Percentiles rank a stretch among this genome's conserved stretches.
phyloP scores from a whole-genome alignment of 2,329 filamentous ascomycete species.

The Talaromyces sp. region DNA sequence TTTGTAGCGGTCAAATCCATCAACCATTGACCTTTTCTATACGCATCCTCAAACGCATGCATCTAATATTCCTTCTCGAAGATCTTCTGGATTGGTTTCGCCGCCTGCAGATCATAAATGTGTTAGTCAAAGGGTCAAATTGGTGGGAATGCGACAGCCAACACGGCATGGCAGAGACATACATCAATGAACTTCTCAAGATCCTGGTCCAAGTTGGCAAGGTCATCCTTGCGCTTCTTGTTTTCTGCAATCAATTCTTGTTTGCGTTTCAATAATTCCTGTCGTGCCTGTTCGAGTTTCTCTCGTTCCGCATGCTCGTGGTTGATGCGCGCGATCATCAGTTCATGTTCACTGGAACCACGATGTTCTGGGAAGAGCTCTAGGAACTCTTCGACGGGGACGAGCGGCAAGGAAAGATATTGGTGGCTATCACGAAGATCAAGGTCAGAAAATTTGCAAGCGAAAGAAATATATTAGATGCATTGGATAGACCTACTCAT shows the following conservation, averaged over 20 bases:
- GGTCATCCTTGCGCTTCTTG: slow-evolving; percentile 89
- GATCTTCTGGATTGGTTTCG: slow-evolving; percentile 82
- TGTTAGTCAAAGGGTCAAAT: slow-evolving; percentile 9
- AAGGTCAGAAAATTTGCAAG: not conserved
- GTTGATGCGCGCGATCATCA: slow-evolving; percentile 89
- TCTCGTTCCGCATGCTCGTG: slow-evolving; percentile 86
- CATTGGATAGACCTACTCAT: slow-evolving; percentile 68
- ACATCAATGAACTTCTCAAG: slow-evolving; percentile 93
- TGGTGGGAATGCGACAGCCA: not conserved
- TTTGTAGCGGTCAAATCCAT: slow-evolving; percentile 14
- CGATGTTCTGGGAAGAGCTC: slow-evolving; percentile 72
- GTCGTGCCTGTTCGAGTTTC: slow-evolving; percentile 79
- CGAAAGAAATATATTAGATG: not conserved
- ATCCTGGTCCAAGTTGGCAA: slow-evolving; percentile 88
- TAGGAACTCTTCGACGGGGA: slow-evolving; percentile 82
- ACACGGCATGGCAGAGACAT: slow-evolving; percentile 36
- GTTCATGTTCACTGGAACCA: slow-evolving; percentile 71
- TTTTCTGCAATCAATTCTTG: slow-evolving; percentile 73
- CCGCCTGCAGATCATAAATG: slow-evolving; percentile 58
- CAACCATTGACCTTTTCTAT: slow-evolving; percentile 8
- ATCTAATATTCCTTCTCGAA: slow-evolving; percentile 71
- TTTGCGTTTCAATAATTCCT: slow-evolving; percentile 74
- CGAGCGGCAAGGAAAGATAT: slow-evolving; percentile 81
- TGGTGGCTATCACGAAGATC: slow-evolving; percentile 59
- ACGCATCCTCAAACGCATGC: not conserved